A percentile compares a stretch with the other conserved stretches of the same genome.
phyloP scores from a whole-genome alignment of 495 filamentous ascomycete species.

The Penicillium diatomitis region DNA sequence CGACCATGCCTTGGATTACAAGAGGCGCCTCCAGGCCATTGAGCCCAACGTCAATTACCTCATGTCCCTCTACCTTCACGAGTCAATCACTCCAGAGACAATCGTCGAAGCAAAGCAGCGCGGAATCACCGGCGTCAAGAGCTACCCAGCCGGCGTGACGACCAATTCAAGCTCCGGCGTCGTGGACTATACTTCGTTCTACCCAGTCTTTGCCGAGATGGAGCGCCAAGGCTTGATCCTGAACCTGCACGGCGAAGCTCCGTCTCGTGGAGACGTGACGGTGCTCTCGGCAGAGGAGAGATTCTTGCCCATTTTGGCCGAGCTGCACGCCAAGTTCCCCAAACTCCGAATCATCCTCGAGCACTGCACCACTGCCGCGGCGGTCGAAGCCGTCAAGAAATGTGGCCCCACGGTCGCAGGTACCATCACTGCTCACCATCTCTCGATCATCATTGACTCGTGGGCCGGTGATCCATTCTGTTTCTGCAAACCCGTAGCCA shows the following conservation, averaged over 20 bases:
- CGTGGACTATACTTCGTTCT: conserved; percentile 58
- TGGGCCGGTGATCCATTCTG: conserved; percentile 67
- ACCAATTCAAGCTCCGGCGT: conserved; percentile 83
- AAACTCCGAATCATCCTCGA: conserved; percentile 65
- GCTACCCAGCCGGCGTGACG: conserved; percentile 59
- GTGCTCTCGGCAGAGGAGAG: conserved; percentile 71
- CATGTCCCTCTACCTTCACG: conserved; percentile 83
- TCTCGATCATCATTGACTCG: conserved; percentile 69
- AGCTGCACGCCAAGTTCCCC: conserved; percentile 67
- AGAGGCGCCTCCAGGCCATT: conserved; percentile 52
- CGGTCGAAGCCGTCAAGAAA: conserved; percentile 63
- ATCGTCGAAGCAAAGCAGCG: conserved; percentile 61
- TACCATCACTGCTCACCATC: conserved; percentile 67
- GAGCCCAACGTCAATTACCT: conserved; percentile 69
- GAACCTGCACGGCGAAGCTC: conserved; percentile 54
- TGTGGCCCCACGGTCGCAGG: conserved; percentile 62
- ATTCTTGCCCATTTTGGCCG: conserved; percentile 68
- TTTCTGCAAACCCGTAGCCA: conserved; percentile 84
- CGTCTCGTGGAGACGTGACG: conserved; percentile 46
- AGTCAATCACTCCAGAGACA: conserved; percentile 65
- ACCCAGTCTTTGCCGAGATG: conserved; percentile 76
- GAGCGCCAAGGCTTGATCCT: conserved; percentile 54
- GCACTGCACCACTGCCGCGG: conserved; percentile 80
- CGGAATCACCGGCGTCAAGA: conserved; percentile 44
- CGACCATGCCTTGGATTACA: conserved; percentile 66